These are phyloP conservation scores for Fusarium sp. DNA, from an alignment of 2,329 filamentous ascomycete species.

Conservation along the genomic window DNA sequence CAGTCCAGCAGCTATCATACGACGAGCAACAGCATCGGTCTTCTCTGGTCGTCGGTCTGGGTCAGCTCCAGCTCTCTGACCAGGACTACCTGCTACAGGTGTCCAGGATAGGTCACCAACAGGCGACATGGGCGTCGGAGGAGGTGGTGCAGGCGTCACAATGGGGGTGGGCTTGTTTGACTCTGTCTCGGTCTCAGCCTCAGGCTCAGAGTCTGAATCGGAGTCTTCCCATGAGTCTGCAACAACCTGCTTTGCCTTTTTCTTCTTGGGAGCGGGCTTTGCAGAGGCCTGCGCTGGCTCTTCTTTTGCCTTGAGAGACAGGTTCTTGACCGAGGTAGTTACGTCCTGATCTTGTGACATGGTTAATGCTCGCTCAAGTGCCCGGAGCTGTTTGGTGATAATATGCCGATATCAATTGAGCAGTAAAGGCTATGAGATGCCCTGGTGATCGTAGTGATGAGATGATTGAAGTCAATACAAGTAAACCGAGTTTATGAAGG, in stretches of 20 bases:
- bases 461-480: background rate
- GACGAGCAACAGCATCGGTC: conserved; percentile 88
- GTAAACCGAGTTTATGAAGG: background rate
- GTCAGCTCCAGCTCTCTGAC: conserved; percentile 19
- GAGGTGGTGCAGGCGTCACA: conserved; percentile 63
- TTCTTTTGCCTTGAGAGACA: conserved; percentile 48
- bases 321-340: conserved; percentile 49
- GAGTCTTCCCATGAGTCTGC: conserved; percentile 70
- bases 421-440: background rate
- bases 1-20: conserved; percentile 89
- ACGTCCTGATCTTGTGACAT: conserved; percentile 48
- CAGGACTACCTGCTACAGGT: conserved; percentile 24
- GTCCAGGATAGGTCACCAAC: conserved; percentile 42
- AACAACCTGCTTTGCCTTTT: conserved; percentile 49
- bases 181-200: conserved; percentile 51
- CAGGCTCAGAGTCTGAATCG: conserved; percentile 58
- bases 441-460: background rate
- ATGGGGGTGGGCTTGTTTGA: conserved; percentile 54
- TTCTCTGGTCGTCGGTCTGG: conserved; percentile 77
- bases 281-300: conserved; percentile 27
- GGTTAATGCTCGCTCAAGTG: background rate
- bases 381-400: background rate
- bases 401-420: too few relatives aligned
- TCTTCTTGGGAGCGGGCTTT: conserved; percentile 48
- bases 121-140: conserved; percentile 75